Conservation (phyloP, 805 yeast species). For the Jamesozyma rosinii region DNA sequence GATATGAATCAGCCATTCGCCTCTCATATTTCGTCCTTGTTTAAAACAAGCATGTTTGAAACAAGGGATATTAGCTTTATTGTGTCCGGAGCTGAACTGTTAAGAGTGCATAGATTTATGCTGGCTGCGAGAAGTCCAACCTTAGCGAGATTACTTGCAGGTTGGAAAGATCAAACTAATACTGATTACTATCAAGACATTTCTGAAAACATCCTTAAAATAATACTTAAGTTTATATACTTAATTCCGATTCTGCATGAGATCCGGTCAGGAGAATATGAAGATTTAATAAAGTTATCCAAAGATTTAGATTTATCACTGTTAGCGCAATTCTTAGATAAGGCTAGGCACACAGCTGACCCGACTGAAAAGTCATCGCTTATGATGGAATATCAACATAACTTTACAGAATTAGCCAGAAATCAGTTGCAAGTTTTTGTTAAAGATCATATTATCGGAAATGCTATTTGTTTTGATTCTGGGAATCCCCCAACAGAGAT, state of each 20-base stretch:
- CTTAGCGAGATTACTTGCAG: slow-evolving; percentile 13
- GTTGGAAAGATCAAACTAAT: no score
- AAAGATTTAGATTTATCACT: slow-evolving; percentile 30
- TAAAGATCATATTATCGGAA: slow-evolving; percentile 15
- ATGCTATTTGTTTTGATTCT: slow-evolving; percentile 1
- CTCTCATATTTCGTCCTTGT: slow-evolving; percentile 46
- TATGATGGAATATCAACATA: slow-evolving; percentile 27
- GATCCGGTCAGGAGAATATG: slow-evolving; percentile 26
- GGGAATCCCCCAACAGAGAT: background rate
- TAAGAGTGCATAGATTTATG: slow-evolving; percentile 36
- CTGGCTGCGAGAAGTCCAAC: slow-evolving; percentile 32
- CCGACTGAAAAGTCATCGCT: slow-evolving; percentile 28
- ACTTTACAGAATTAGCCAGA: slow-evolving; percentile 27
- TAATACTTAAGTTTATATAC: slow-evolving; percentile 30
- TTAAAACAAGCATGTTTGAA: slow-evolving; percentile 12
- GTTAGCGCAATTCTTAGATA: slow-evolving; percentile 31
- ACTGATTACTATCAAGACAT: background rate
- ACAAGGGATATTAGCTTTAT: slow-evolving; percentile 23
- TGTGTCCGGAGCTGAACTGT: slow-evolving; percentile 2
- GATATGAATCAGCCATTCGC: slow-evolving; percentile 67
- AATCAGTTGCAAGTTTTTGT: slow-evolving; percentile 19
- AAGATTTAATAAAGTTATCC: slow-evolving; percentile 28
- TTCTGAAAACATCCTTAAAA: slow-evolving; percentile 11
- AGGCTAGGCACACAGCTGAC: slow-evolving; percentile 22
- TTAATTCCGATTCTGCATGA: slow-evolving; percentile 35